These are phyloP conservation scores for Phytomonas sp. DNA, from an alignment of 208 protist species.

Conservation along the genomic window DNA sequence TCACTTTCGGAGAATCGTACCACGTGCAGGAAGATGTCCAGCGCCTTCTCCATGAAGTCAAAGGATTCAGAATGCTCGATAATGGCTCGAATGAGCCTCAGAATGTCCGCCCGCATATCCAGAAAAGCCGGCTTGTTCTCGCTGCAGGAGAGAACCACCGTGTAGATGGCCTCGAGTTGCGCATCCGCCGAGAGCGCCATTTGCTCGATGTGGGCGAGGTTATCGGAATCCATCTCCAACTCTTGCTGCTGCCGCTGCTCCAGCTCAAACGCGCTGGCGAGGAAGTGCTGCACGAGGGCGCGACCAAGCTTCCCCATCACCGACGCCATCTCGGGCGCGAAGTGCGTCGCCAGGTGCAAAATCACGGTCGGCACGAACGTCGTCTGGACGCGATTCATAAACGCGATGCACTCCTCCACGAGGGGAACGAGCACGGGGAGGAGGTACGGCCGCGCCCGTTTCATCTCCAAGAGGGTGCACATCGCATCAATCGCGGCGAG, in stretches of 20 bases:
- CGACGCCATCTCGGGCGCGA: constrained; percentile 67
- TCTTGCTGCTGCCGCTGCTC: constrained; percentile 27
- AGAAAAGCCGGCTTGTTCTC: constrained; percentile 40
- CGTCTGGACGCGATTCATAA: constrained; percentile 78
- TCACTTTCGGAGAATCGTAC: constrained; percentile 64
- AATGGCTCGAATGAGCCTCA: constrained; percentile 44
- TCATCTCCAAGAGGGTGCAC: constrained; percentile 82
- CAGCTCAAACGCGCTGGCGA: constrained; percentile 72
- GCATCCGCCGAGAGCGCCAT: constrained; percentile 65
- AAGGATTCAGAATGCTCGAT: constrained; percentile 65
- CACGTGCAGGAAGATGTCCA: constrained; percentile 61
- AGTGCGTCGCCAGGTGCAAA: constrained; percentile 80
- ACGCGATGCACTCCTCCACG: constrained; percentile 75
- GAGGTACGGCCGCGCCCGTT: constrained; percentile 57
- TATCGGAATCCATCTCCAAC: constrained; percentile 13
- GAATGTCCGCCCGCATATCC: constrained; percentile 45
- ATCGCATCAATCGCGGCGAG: constrained; percentile 75
- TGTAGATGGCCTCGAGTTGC: constrained; percentile 66
- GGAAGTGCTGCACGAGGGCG: constrained; percentile 69
- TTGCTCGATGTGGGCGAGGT: constrained; percentile 34
- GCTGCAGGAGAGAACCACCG: constrained; percentile 47
- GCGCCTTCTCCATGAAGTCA: constrained; percentile 79
- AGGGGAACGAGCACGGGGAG: constrained; percentile 56
- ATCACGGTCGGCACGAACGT: constrained; percentile 75
- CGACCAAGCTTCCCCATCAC: constrained; percentile 66